phyloP scores from a whole-genome alignment of 805 yeast species.

The Candida nitratophila region DNA sequence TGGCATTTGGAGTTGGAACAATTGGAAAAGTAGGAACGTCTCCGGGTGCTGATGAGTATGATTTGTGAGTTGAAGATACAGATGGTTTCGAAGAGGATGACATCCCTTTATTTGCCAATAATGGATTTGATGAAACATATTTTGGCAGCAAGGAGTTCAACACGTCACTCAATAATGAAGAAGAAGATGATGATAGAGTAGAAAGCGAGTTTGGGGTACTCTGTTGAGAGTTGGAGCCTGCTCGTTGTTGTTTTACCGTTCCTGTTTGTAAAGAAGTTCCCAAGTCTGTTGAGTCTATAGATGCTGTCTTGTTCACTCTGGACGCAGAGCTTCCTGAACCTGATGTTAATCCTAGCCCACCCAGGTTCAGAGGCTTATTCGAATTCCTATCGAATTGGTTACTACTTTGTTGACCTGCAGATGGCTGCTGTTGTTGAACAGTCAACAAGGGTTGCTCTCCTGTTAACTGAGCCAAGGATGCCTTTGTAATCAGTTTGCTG shows the following conservation, averaged over 20 bases:
- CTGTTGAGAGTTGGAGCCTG: neutral
- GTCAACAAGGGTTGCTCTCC: slow-evolving; percentile 4
- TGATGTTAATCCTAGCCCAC: too few relatives aligned
- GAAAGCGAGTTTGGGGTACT: neutral
- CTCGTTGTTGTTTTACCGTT: neutral
- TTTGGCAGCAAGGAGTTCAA: neutral
- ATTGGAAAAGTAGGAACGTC: neutral
- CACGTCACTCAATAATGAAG: neutral
- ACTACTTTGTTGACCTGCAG: neutral
- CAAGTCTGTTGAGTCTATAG: too few relatives aligned
- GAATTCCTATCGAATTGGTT: neutral
- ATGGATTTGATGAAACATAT: neutral
- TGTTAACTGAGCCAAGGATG: slow-evolving; percentile 2
- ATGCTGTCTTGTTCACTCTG: too few relatives aligned
- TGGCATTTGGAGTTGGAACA: neutral
- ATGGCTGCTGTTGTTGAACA: slow-evolving; percentile 2
- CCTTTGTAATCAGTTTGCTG: neutral
- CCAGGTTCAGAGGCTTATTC: neutral
- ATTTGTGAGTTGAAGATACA: neutral
- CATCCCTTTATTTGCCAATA: neutral
- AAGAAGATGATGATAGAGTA: neutral
- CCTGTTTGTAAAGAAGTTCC: too few relatives aligned
- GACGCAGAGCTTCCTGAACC: too few relatives aligned
- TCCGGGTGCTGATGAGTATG: neutral
- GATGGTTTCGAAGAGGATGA: neutral